Evolutionary conservation across 495 filamentous ascomycete genomes (phyloP), one percentile per base, ranked within the genome.

Genomic region (Xylaria bambusicola): DNA sequence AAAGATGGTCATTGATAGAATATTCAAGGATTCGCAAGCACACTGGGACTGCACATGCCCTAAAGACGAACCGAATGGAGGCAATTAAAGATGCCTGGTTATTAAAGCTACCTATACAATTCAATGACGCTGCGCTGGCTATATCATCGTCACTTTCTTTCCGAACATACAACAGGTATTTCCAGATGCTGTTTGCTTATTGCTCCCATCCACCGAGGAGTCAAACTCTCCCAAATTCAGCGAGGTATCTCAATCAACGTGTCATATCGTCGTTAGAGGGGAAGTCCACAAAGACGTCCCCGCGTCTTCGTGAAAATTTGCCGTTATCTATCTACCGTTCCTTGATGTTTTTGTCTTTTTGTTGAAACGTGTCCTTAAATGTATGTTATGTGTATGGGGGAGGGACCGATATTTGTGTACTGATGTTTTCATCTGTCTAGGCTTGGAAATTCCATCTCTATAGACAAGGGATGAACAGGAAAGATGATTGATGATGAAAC

Each of bases 41-140:
- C n/a, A n/a, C n/a, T n/a, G n/a, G n/a, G n/a, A n/a, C n/a, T n/a
- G n/a, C n/a, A n/a, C n/a, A n/a, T n/a, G n/a, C n/a, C n/a, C n/a
- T n/a, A n/a, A n/a, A n/a, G n/a, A n/a, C n/a, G 31, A 33, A 31
- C 46, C 1, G 21, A 23, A 42, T 21, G 52, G 10, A 23, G 27
- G 41, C 26, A 17, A 13, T 7, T 4, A 24, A 24, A 46, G 17
- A 41, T 9, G n/a, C 12, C 29, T 31, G 9, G 18, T 56, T 46
- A 56, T 46, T 56, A 56, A 56, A 56, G 53, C 53, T 56, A 56
- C 12, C 17, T 54, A 54, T 54, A 54, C 52, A 57, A 57, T 8
- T 40, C 31, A 48, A 33, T 7, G 15, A 21, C 23, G 50, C 50
- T 53, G n/a, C 31, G 42, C 31, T 24, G 24, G 21, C 44, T 48